Evolutionary conservation across 805 yeast species (phyloP).

Genomic region (Kodamaea neixiangensis): DNA sequence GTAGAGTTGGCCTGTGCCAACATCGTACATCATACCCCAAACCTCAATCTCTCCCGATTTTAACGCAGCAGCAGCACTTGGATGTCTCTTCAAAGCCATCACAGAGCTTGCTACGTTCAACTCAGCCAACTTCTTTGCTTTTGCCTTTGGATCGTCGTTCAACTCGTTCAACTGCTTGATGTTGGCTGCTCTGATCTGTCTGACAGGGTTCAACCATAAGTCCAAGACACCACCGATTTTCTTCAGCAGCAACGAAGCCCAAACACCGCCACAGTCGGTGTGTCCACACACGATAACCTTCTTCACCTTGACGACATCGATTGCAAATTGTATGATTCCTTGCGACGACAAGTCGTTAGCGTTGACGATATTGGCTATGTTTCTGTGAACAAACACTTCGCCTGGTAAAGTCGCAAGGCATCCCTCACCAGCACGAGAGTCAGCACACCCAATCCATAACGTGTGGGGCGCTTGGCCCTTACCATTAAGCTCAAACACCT

Average conservation of each 20-base stretch:
- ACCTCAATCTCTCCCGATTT: slow-evolving; percentile 66
- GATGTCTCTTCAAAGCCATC: slow-evolving; percentile 61
- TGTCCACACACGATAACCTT: slow-evolving; percentile 91
- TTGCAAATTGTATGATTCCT: slow-evolving; percentile 84
- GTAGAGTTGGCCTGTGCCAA: slow-evolving; percentile 65
- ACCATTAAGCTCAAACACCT: slow-evolving; percentile 63
- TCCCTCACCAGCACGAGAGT: slow-evolving; percentile 83
- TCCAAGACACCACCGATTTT: slow-evolving; percentile 69
- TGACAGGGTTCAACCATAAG: slow-evolving; percentile 69
- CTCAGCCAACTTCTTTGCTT: slow-evolving; percentile 67
- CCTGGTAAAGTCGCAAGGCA: slow-evolving; percentile 83
- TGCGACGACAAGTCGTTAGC: slow-evolving; percentile 71
- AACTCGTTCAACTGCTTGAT: slow-evolving; percentile 50
- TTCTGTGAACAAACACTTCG: slow-evolving; percentile 85
- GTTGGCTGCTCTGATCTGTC: slow-evolving; percentile 67
- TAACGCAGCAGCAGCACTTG: slow-evolving; percentile 67
- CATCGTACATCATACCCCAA: slow-evolving; percentile 84
- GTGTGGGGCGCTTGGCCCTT: slow-evolving; percentile 92
- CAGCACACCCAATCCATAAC: slow-evolving; percentile 92
- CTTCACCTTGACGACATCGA: slow-evolving; percentile 77
- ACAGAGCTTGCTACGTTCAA: slow-evolving; percentile 76
- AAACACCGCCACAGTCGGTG: slow-evolving; percentile 91
- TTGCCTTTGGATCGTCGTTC: slow-evolving; percentile 47
- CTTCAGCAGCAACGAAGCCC: slow-evolving; percentile 70
- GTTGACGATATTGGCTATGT: slow-evolving; percentile 78